Percentiles rank a stretch among this genome's conserved stretches.
These are phyloP conservation scores for Colletotrichum camelliae DNA, from an alignment of 2,329 filamentous ascomycete genomes.

Conservation along the genomic window DNA sequence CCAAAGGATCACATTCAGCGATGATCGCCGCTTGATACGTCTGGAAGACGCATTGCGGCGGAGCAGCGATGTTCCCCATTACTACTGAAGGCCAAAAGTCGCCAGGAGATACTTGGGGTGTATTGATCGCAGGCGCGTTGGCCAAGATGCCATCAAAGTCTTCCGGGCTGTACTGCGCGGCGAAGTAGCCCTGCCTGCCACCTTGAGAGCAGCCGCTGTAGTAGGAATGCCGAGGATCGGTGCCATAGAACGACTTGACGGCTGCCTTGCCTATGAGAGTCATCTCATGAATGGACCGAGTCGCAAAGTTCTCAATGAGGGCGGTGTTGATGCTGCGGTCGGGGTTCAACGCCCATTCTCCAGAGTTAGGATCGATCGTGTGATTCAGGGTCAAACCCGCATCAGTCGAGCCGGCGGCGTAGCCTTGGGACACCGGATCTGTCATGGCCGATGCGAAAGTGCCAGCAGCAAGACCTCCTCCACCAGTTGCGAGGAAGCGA, in stretches of 20 bases:
- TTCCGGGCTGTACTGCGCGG: constrained; percentile 55
- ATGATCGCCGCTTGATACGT: background rate
- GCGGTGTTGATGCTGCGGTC: constrained; percentile 28
- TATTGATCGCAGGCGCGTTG: constrained; percentile 45
- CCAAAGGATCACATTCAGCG: background rate
- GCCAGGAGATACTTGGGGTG: background rate
- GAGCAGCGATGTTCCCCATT: constrained; percentile 2
- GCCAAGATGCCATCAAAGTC: constrained; percentile 65
- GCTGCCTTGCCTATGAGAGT: constrained; percentile 53
- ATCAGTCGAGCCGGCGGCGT: constrained; percentile 27
- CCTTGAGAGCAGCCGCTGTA: constrained; percentile 65
- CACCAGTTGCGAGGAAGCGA: constrained; percentile 23
- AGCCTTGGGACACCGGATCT: constrained; percentile 34
- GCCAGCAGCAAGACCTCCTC: constrained; percentile 32
- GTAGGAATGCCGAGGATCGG: constrained; percentile 48
- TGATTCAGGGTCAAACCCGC: constrained; percentile 24
- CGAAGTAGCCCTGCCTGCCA: constrained; percentile 62
- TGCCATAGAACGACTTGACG: constrained; percentile 50
- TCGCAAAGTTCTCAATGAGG: constrained; percentile 36
- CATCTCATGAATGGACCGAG: constrained; percentile 47
- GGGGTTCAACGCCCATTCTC: background rate
- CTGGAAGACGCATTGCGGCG: background rate
- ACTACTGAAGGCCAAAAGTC: constrained; percentile 6
- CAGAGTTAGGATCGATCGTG: constrained; percentile 17
- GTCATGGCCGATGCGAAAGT: constrained; percentile 37